Evolutionary conservation across 2,329 filamentous ascomycete species (phyloP).

Genomic region (Phyllosticta citribraziliensis): DNA sequence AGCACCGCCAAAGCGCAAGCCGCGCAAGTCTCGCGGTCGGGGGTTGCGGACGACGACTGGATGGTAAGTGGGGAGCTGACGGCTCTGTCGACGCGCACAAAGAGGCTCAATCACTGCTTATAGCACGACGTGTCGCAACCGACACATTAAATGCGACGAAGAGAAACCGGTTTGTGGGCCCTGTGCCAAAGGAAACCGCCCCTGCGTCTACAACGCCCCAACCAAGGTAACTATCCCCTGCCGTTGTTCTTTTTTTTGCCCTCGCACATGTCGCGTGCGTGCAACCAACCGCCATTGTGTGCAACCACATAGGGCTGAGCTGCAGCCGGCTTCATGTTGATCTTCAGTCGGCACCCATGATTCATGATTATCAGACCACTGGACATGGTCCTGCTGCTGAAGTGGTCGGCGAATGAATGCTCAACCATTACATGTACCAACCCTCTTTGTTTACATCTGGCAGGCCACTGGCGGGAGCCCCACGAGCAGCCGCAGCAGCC

Average conservation of each 20-base stretch:
- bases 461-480: not conserved
- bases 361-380: not conserved
- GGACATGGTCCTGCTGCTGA: not conserved
- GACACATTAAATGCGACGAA: constrained; percentile 45
- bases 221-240: constrained; percentile 9
- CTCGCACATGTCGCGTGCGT: not conserved
- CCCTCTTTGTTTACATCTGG: not conserved
- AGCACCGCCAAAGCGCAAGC: constrained; percentile 19
- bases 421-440: not conserved
- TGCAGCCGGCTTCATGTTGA: not conserved
- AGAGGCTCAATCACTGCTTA: not conserved
- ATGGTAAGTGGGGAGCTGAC: constrained; percentile 22
- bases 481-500: constrained; percentile 1
- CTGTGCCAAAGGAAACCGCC: constrained; percentile 34
- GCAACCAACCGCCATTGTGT: not conserved
- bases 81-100: constrained; percentile 10
- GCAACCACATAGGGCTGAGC: constrained; percentile 7
- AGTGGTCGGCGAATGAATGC: not conserved
- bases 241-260: not conserved
- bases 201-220: constrained; percentile 28
- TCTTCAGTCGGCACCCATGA: not conserved
- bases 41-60: constrained; percentile 37
- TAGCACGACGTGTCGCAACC: constrained; percentile 36
- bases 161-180: constrained; percentile 34
- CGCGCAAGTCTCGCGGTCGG: constrained; percentile 33